Percentiles rank a stretch among this genome's conserved stretches.
phyloP scores from a whole-genome alignment of 2,329 filamentous ascomycete genomes.

The Apiospora sp. region DNA sequence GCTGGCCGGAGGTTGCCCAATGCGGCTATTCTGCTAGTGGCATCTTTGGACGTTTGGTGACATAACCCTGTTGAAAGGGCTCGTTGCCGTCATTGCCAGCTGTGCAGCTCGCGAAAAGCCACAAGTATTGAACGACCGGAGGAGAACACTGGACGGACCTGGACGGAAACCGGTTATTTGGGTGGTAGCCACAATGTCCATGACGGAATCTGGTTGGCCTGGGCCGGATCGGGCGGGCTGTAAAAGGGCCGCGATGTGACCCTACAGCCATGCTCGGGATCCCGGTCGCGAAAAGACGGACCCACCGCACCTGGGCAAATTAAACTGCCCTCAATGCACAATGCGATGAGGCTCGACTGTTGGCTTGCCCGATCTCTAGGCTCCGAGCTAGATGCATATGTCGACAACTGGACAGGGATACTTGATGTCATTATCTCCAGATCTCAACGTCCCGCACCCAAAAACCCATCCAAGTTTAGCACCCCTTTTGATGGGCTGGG shows the following conservation, averaged over 20 bases:
- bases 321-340: constrained; percentile 18
- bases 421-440: constrained; percentile 21
- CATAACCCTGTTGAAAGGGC: neutral
- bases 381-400: neutral
- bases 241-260: constrained; percentile 6
- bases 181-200: constrained; percentile 17
- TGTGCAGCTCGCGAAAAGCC: neutral
- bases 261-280: neutral
- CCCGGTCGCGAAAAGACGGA: neutral
- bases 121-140: neutral
- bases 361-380: neutral
- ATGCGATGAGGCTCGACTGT: constrained; percentile 7
- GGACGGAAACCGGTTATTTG: constrained; percentile 17
- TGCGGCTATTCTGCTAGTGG: constrained; percentile 1
- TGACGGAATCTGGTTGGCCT: constrained; percentile 19
- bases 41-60: neutral
- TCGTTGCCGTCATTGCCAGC: neutral
- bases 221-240: constrained; percentile 6
- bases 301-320: constrained; percentile 9
- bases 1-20: constrained; percentile 6
- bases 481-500: neutral
- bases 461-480: neutral
- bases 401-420: neutral
- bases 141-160: neutral
- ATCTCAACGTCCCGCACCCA: neutral